A percentile compares a stretch with the other conserved stretches of the same genome.
phyloP scores from a whole-genome alignment of 176 grass and related monocot genomes.

The Oryza australiensis region DNA sequence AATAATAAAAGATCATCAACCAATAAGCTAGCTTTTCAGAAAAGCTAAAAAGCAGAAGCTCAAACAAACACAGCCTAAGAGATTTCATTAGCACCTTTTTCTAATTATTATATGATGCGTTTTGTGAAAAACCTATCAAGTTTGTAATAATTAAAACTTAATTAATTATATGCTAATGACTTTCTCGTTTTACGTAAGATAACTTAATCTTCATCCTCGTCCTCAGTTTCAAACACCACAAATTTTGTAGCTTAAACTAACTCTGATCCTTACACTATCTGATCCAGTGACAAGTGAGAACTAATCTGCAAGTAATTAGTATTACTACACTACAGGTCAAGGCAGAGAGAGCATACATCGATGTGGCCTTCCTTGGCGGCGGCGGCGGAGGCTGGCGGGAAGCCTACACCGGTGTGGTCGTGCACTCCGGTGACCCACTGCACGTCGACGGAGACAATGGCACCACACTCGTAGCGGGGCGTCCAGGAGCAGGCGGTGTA shows the following conservation, averaged over 20 bases:
- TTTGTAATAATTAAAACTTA: too few species aligned
- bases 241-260: background rate
- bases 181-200: too few species aligned
- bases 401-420: background rate
- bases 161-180: too few species aligned
- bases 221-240: too few species aligned
- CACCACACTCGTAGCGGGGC: constrained; percentile 35
- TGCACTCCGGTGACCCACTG: constrained; percentile 47
- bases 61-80: too few species aligned
- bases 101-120: too few species aligned
- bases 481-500: constrained; percentile 58
- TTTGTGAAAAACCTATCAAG: too few species aligned
- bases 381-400: background rate
- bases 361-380: constrained; percentile 32
- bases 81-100: too few species aligned
- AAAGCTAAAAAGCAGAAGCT: too few species aligned
- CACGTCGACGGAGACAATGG: constrained; percentile 45
- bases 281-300: background rate
- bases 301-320: background rate
- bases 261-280: background rate
- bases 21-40: too few species aligned
- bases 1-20: too few species aligned
- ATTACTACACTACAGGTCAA: background rate
- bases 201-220: too few species aligned
- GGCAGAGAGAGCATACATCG: constrained; percentile 20